Evolutionary conservation across 352 stramenopile genomes (phyloP).

Genomic region (Phytophthora kernoviae): DNA sequence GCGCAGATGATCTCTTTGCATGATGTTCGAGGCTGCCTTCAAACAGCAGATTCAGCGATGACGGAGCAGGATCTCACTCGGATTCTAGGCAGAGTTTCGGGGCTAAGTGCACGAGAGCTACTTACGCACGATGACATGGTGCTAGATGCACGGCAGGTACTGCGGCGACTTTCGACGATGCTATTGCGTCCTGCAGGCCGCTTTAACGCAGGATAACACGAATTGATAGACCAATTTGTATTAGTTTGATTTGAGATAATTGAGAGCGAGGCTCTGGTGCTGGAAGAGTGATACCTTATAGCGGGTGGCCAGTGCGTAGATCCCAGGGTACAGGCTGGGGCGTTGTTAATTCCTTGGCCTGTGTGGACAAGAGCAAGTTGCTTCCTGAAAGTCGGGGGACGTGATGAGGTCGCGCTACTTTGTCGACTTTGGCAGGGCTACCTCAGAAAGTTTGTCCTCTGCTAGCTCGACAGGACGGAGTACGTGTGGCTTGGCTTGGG

Average conservation of each 20-base stretch:
- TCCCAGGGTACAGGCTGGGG: slow-evolving; percentile 42
- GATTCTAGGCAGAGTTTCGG: slow-evolving; percentile 37
- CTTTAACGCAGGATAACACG: slow-evolving; percentile 10
- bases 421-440: slow-evolving; percentile 24
- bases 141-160: slow-evolving; percentile 46
- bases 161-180: slow-evolving; percentile 47
- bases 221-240: not conserved
- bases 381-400: slow-evolving; percentile 23
- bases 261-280: not conserved
- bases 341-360: slow-evolving; percentile 17
- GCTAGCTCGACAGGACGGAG: slow-evolving; percentile 21
- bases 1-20: slow-evolving; percentile 55
- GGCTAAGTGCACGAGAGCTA: slow-evolving; percentile 51
- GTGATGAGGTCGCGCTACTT: slow-evolving; percentile 35
- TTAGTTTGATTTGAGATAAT: slow-evolving; percentile 6
- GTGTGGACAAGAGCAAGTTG: slow-evolving; percentile 10
- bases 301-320: slow-evolving; percentile 40
- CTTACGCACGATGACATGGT: slow-evolving; percentile 67
- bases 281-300: slow-evolving; percentile 29
- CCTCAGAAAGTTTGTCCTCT: slow-evolving; percentile 12
- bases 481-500: slow-evolving; percentile 19
- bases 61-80: slow-evolving; percentile 56
- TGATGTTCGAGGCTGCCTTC: slow-evolving; percentile 44
- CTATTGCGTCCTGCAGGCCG: slow-evolving; percentile 51
- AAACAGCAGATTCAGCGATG: slow-evolving; percentile 55